Conservation (phyloP, 2,329 filamentous ascomycete species). For the Aspergillus versicolor region DNA sequence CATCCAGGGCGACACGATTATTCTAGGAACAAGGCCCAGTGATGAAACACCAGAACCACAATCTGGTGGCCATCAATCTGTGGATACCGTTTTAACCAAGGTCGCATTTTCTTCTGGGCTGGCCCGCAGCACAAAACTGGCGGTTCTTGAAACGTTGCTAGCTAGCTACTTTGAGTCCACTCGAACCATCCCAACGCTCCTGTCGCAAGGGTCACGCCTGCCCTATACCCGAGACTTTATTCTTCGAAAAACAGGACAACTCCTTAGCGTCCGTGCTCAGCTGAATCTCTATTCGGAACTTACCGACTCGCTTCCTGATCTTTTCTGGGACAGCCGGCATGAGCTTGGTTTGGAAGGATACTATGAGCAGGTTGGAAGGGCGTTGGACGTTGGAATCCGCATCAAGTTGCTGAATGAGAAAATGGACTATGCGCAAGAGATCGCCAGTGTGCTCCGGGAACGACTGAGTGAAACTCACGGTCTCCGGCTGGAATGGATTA, state of each 20-base stretch:
- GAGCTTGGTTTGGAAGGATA: slow-evolving; percentile 90
- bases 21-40: slow-evolving; percentile 71
- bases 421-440: slow-evolving; percentile 97
- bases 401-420: slow-evolving; percentile 93
- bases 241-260: slow-evolving; percentile 87
- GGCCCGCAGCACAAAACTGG: slow-evolving; percentile 88
- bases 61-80: slow-evolving; percentile 31
- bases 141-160: slow-evolving; percentile 81
- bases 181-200: slow-evolving; percentile 72
- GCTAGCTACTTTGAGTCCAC: slow-evolving; percentile 85
- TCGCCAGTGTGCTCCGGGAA: slow-evolving; percentile 83
- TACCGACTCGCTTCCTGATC: slow-evolving; percentile 89
- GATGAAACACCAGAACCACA: slow-evolving; percentile 21
- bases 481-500: slow-evolving; percentile 87
- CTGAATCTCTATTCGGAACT: slow-evolving; percentile 96
- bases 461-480: slow-evolving; percentile 88
- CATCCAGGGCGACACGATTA: slow-evolving; percentile 84
- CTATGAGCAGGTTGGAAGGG: slow-evolving; percentile 88
- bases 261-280: slow-evolving; percentile 84
- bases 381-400: slow-evolving; percentile 84
- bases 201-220: slow-evolving; percentile 65
- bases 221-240: slow-evolving; percentile 75
- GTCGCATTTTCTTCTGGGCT: slow-evolving; percentile 95
- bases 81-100: slow-evolving; percentile 76
- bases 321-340: slow-evolving; percentile 92